phyloP scores from a whole-genome alignment of 73 alveolate genomes.

The Paraurostyla sp. region DNA sequence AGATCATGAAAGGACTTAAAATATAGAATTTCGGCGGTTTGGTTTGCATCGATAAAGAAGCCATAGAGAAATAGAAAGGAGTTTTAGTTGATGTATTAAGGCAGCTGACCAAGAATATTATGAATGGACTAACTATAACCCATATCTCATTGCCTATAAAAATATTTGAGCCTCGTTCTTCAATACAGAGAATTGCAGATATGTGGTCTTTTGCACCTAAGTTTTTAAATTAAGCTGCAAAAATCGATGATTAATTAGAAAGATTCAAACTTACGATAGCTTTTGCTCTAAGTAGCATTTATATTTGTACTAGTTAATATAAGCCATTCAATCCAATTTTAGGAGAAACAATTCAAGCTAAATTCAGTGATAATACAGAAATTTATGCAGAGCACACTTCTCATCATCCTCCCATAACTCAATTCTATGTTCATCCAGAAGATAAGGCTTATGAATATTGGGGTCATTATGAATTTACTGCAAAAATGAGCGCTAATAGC shows the following conservation, averaged over 20 bases:
- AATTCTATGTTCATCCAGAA: slow-evolving; percentile 72
- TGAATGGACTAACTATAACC: slow-evolving; percentile 68
- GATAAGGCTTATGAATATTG: slow-evolving; percentile 66
- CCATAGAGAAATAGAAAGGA: slow-evolving; percentile 75
- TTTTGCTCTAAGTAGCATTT: slow-evolving; percentile 68
- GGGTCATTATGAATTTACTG: slow-evolving; percentile 83
- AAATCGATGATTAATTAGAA: slow-evolving; percentile 71
- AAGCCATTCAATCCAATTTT: slow-evolving; percentile 91
- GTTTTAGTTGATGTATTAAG: slow-evolving; percentile 66
- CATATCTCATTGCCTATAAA: slow-evolving; percentile 79
- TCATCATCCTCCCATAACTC: slow-evolving; percentile 91
- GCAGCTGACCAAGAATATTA: slow-evolving; percentile 44
- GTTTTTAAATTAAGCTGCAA: slow-evolving; percentile 73
- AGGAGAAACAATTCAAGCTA: slow-evolving; percentile 89
- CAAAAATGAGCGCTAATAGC: slow-evolving; percentile 67
- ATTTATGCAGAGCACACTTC: slow-evolving; percentile 86
- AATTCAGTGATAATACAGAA: slow-evolving; percentile 74
- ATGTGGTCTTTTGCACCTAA: slow-evolving; percentile 82
- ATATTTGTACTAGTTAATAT: slow-evolving; percentile 32
- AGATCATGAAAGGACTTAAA: slow-evolving; percentile 70
- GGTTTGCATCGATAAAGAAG: slow-evolving; percentile 70
- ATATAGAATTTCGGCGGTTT: slow-evolving; percentile 64
- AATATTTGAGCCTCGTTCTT: slow-evolving; percentile 67
- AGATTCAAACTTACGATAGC: slow-evolving; percentile 77
- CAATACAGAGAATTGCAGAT: slow-evolving; percentile 63